phyloP scores from a whole-genome alignment of 345 rosid genomes.

The Sisymbrium altissimum region DNA sequence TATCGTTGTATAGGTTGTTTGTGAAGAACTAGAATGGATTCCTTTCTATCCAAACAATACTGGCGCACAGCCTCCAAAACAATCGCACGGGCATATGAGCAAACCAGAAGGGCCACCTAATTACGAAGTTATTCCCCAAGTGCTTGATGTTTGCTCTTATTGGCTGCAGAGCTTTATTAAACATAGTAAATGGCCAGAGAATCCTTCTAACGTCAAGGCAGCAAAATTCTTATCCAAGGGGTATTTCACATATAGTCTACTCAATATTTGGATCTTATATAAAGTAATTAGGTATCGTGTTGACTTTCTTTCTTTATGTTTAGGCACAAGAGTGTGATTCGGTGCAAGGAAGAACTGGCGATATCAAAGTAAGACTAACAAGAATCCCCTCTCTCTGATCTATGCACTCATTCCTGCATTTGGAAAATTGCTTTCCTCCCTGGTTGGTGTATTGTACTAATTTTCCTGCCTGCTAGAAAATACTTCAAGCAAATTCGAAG shows the following conservation, averaged over 20 bases:
- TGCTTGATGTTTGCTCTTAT: slow-evolving; percentile 76
- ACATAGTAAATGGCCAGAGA: slow-evolving; percentile 91
- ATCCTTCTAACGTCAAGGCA: slow-evolving; percentile 83
- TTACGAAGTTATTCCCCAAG: slow-evolving; percentile 67
- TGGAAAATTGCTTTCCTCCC: not conserved
- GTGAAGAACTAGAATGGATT: slow-evolving; percentile 96
- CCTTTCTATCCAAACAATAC: slow-evolving; percentile 63
- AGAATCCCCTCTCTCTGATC: slow-evolving; percentile 11
- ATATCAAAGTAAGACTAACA: slow-evolving; percentile 54
- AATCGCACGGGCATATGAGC: slow-evolving; percentile 53
- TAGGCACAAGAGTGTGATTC: slow-evolving; percentile 71
- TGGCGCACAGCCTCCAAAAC: slow-evolving; percentile 38
- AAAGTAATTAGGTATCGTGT: not conserved
- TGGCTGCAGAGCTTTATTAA: slow-evolving; percentile 95
- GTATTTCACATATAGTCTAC: slow-evolving; percentile 37
- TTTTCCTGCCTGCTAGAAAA: not conserved
- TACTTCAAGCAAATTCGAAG: slow-evolving; percentile 9
- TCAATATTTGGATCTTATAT: slow-evolving; percentile 1
- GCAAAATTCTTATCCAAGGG: slow-evolving; percentile 81
- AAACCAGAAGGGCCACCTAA: slow-evolving; percentile 67
- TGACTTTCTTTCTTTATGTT: slow-evolving; percentile 24
- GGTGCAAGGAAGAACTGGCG: slow-evolving; percentile 64
- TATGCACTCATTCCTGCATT: slow-evolving; percentile 9
- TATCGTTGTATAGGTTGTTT: slow-evolving; percentile 62
- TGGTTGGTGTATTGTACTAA: slow-evolving; percentile 10